Evolutionary conservation across 2,329 filamentous ascomycete genomes (phyloP).

Genomic region (Colletotrichum sp.): DNA sequence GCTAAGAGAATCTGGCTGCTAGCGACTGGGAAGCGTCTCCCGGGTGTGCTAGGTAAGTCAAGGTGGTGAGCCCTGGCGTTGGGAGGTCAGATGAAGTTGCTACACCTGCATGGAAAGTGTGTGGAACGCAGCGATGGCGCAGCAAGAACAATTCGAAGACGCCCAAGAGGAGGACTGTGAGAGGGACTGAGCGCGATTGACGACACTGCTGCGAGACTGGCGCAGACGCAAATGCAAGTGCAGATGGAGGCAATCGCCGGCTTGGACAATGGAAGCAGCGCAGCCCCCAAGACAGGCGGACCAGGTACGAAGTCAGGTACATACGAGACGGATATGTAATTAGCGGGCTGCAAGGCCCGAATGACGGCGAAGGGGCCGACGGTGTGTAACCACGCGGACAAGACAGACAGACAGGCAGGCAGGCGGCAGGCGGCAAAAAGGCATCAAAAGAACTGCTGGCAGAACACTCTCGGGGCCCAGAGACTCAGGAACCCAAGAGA

Average conservation of each 20-base stretch:
- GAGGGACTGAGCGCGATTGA: neutral
- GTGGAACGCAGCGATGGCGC: neutral
- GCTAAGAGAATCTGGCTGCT: neutral
- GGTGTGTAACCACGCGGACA: neutral
- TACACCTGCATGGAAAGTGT: conserved; percentile 4
- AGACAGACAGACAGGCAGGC: neutral
- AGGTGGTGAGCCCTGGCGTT: conserved; percentile 5
- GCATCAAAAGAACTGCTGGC: neutral
- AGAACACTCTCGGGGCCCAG: neutral
- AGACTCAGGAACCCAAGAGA: neutral
- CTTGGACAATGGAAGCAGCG: neutral
- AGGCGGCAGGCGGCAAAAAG: neutral
- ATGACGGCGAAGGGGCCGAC: neutral
- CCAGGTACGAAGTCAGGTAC: neutral
- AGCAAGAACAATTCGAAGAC: neutral
- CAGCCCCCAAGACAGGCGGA: neutral
- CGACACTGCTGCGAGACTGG: neutral
- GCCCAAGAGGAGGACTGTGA: neutral
- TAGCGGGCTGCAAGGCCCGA: neutral
- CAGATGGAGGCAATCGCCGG: neutral
- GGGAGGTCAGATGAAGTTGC: conserved; percentile 16
- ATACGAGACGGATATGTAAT: neutral
- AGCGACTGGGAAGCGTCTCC: neutral
- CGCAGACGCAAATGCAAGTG: neutral
- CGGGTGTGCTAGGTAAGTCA: neutral